phyloP scores from a whole-genome alignment of 495 filamentous ascomycete species.

The Penicillium arizonense region DNA sequence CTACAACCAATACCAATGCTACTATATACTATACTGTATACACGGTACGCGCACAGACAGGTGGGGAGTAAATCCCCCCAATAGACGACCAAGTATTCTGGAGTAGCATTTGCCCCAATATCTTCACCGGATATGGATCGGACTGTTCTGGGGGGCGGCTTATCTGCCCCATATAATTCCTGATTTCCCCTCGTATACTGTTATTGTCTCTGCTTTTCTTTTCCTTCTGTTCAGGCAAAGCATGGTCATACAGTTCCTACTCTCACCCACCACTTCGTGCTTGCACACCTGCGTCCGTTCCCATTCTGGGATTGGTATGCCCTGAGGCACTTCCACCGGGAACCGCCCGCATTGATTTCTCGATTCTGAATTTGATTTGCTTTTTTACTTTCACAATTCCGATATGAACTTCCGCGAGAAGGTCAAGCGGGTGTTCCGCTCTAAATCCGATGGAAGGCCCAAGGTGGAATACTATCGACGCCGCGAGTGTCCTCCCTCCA shows the following conservation, averaged over 20 bases:
- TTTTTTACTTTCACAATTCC: constrained; percentile 2
- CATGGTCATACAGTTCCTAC: constrained; percentile 18
- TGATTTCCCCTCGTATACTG: background rate
- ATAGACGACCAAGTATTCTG: background rate
- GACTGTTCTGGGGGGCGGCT: constrained; percentile 3
- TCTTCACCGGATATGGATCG: constrained; percentile 11
- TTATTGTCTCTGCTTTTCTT: background rate
- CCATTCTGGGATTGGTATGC: constrained; percentile 36
- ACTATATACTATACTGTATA: background rate
- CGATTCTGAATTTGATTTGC: constrained; percentile 4
- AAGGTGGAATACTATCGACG: constrained; percentile 53
- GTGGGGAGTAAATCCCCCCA: background rate
- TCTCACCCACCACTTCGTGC: constrained; percentile 24
- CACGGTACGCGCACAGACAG: background rate
- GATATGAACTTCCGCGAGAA: constrained; percentile 48
- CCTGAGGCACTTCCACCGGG: constrained; percentile 18
- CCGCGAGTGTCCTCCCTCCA: constrained; percentile 49
- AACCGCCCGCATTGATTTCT: constrained; percentile 12
- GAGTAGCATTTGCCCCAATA: constrained; percentile 9
- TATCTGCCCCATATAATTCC: constrained; percentile 7
- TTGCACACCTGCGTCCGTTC: constrained; percentile 40
- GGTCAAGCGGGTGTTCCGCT: constrained; percentile 40
- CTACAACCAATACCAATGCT: too few relatives aligned
- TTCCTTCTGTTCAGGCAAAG: constrained; percentile 3
- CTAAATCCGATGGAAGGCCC: constrained; percentile 32